Evolutionary conservation across 192 early-diverging fungal species (phyloP).

Genomic region (Linnemannia elongata): DNA sequence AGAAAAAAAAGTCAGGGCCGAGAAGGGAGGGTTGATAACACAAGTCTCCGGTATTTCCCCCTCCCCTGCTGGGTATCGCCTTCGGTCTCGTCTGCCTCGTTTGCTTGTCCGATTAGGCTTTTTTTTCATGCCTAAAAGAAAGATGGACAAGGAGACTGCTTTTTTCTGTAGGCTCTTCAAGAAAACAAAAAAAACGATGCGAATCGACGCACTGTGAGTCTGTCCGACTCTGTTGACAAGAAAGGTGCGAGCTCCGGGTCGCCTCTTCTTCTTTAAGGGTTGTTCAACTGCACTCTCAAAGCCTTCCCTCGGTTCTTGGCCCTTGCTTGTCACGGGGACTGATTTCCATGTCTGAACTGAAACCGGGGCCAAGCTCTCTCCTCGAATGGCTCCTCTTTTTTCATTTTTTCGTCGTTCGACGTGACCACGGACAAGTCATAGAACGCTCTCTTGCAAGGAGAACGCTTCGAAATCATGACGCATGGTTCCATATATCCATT

Average conservation of each 20-base stretch:
- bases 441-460: not conserved
- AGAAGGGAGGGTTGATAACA: constrained; percentile 16
- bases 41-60: not conserved
- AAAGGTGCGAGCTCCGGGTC: too few relatives aligned
- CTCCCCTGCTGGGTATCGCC: not conserved
- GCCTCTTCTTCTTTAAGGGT: not conserved
- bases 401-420: not conserved
- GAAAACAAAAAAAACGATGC: constrained; percentile 2
- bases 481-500: not conserved
- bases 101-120: not conserved
- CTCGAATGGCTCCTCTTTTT: not conserved
- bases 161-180: not conserved
- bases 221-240: too few relatives aligned
- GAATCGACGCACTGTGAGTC: not conserved
- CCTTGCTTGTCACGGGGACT: not conserved
- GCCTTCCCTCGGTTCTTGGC: too few relatives aligned
- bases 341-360: not conserved
- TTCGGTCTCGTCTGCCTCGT: not conserved
- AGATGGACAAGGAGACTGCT: constrained; percentile 19
- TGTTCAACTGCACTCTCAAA: not conserved
- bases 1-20: constrained; percentile 8
- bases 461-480: not conserved
- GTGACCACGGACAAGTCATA: constrained; percentile 1
- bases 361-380: not conserved
- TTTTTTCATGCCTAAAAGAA: not conserved